Base-by-base conservation (phyloP, 2,329 filamentous ascomycete genomes). In the Fusarium tuaranense region DNA sequence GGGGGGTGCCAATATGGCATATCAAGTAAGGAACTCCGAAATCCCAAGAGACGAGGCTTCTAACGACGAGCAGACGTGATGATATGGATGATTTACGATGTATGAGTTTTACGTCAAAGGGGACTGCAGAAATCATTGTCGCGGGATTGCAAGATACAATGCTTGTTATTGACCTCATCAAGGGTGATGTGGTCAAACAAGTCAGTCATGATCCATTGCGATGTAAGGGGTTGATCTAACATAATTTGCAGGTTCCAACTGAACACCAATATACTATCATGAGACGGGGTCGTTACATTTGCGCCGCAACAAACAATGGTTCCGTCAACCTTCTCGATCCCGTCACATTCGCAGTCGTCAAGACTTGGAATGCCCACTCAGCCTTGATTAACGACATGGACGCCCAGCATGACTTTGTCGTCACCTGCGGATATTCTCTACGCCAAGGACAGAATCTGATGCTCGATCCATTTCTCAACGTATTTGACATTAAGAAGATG, bases 311-410 rank as follows among this genome's bases (percentile, higher is more conserved):
- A 0, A 91, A 92, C 73, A 92, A 87, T 53, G 97, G 97, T 51
- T 90, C 91, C 20, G 93, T 99, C 58, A 92, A 98, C 82, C 92
- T 98, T 34, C 87, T 99, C 25, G 96, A 98, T 80, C 90, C 95
- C 1, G 87, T 90, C 65, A 94, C 89, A 66, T 94, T 97, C 79
- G 89, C 90, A 48, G 88, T 98, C 7, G 87, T 97, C 76, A 97
- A 96, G 81, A 91, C 91, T 13, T 99, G 97, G 94, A 94, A 94
- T 81, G 95, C 96, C 1, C 97, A 99, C 80, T 92, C 93, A 2
- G 94, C 94, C 10, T 90, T 92, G 62, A 94, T 99, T 81, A 98
- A 95, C 82, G 96, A 98, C 82, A 98, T 99, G 94, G 97, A 99
- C 84, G 95, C 95, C 10, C 94, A 97, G 80, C 94, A 97, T 79